Evolutionary conservation across 2,329 filamentous ascomycete genomes (phyloP).

Genomic region (Aureobasidium sp.): DNA sequence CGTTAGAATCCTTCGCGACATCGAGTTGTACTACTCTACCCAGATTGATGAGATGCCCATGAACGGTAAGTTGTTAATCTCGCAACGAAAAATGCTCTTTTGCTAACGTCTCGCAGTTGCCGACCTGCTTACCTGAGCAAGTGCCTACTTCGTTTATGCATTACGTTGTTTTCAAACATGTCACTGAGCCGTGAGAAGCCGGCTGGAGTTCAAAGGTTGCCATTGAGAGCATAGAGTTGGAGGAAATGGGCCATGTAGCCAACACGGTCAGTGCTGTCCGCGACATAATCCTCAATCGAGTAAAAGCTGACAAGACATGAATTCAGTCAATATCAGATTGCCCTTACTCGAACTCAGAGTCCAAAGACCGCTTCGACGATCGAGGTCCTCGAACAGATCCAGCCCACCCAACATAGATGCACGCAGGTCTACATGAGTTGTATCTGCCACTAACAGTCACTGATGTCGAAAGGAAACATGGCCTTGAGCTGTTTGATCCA

Average conservation of each 20-base stretch:
- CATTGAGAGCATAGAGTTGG: neutral
- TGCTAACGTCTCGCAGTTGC: slow-evolving; percentile 17
- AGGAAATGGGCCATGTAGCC: slow-evolving; percentile 15
- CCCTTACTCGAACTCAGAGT: neutral
- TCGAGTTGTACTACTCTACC: slow-evolving; percentile 92
- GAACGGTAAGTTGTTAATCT: slow-evolving; percentile 45
- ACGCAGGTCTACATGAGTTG: no score
- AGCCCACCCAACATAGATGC: no score
- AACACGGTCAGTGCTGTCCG: slow-evolving; percentile 10
- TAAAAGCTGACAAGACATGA: neutral
- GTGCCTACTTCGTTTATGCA: neutral
- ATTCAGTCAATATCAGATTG: neutral
- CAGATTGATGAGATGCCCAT: slow-evolving; percentile 99
- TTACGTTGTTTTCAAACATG: neutral
- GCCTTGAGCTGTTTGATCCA: no score
- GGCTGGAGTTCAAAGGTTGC: neutral
- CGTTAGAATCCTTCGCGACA: slow-evolving; percentile 92
- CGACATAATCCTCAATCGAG: neutral
- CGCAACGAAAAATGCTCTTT: no score
- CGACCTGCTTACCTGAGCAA: slow-evolving; percentile 27
- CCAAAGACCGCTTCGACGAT: neutral
- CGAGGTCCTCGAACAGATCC: neutral
- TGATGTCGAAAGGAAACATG: no score
- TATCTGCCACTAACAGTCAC: no score
- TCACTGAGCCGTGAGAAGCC: neutral